Conservation (phyloP, 257 asterid species). For the Euphrasia confusa region DNA sequence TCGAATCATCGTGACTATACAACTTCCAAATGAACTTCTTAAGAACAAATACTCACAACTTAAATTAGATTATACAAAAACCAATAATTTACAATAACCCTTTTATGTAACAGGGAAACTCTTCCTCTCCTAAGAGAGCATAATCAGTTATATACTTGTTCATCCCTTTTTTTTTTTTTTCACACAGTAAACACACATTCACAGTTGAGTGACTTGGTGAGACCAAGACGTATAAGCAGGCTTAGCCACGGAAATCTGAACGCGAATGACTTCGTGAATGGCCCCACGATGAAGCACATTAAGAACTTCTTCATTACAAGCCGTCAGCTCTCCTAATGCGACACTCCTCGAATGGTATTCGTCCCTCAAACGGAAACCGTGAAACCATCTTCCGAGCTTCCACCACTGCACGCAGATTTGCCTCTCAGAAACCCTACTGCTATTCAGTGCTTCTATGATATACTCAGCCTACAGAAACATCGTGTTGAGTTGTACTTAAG, state of each 20-base stretch:
- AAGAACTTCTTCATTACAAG: conserved; percentile 46
- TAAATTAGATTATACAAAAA: too few relatives aligned
- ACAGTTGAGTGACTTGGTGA: conserved; percentile 33
- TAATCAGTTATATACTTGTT: neutral
- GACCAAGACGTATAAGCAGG: conserved; percentile 52
- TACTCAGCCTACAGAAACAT: conserved; percentile 46
- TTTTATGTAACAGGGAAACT: too few relatives aligned
- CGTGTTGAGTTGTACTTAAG: too few relatives aligned
- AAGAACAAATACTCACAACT: too few relatives aligned
- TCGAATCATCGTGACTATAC: too few relatives aligned
- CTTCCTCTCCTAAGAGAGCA: neutral
- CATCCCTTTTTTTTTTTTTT: neutral
- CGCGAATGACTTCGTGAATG: conserved; percentile 71
- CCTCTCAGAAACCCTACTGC: conserved; percentile 50
- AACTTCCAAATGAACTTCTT: too few relatives aligned
- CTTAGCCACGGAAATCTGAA: conserved; percentile 54
- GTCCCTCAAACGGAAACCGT: conserved; percentile 65
- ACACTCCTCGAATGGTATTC: conserved; percentile 46
- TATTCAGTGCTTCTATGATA: conserved; percentile 43
- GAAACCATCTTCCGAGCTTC: conserved; percentile 84
- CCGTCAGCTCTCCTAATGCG: conserved; percentile 46
- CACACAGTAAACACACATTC: conserved; percentile 24
- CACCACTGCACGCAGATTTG: conserved; percentile 75
- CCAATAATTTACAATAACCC: too few relatives aligned
- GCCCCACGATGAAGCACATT: conserved; percentile 79